Conservation (phyloP, 192 early-diverging fungal species). For the Backusella circina region DNA sequence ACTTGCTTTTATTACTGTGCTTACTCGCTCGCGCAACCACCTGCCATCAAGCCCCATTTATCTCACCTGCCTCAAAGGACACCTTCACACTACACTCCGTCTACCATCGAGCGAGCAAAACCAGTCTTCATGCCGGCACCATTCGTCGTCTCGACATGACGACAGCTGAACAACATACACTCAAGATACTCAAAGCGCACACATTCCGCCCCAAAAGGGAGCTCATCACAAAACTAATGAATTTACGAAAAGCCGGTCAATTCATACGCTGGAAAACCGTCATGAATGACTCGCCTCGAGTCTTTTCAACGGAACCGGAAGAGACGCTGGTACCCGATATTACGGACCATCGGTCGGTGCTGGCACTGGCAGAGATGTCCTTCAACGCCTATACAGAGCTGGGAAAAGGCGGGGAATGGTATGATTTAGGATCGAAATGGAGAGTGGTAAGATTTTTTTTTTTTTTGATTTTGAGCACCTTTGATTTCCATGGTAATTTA, state of each 20-base stretch:
- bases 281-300: background rate
- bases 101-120: background rate
- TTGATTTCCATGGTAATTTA: background rate
- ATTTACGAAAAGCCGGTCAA: background rate
- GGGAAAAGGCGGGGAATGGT: constrained; percentile 52
- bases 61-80: background rate
- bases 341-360: constrained; percentile 64
- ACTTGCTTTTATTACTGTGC: background rate
- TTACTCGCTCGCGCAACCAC: background rate
- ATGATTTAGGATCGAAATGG: constrained; percentile 60
- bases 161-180: background rate
- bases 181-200: background rate
- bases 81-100: background rate
- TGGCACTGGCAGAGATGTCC: constrained; percentile 74
- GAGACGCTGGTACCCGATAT: constrained; percentile 56
- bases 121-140: background rate
- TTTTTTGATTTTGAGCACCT: background rate
- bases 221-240: background rate
- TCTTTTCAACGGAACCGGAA: background rate
- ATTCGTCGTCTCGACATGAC: background rate
- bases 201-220: background rate
- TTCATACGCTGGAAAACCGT: background rate
- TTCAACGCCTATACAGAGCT: constrained; percentile 76
- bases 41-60: background rate
- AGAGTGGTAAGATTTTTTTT: constrained; percentile 13